Percentiles rank a stretch among this genome's conserved stretches.
Evolutionary conservation across 495 filamentous ascomycete genomes (phyloP).

Genomic region (Hyaloscypha finlandica): DNA sequence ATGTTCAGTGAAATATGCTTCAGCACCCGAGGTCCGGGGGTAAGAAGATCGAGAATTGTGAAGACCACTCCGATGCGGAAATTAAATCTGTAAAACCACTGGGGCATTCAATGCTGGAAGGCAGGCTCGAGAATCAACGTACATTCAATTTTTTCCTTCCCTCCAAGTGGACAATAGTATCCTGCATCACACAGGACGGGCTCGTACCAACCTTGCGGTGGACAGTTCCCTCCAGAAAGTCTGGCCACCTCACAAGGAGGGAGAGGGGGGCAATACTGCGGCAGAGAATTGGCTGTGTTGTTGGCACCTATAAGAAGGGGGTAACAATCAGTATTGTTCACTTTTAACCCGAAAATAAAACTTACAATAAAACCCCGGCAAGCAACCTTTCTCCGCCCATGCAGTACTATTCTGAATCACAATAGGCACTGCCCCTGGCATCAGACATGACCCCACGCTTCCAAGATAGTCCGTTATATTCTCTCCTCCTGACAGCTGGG

Average conservation of each 20-base stretch:
- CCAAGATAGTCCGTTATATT: not conserved
- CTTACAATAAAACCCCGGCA: conserved; percentile 25
- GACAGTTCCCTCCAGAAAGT: conserved; percentile 36
- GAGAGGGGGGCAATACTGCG: conserved; percentile 48
- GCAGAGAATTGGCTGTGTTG: conserved; percentile 46
- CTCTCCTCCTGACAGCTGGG: not conserved
- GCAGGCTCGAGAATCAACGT: not conserved
- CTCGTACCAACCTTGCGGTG: conserved; percentile 40
- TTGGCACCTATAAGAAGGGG: conserved; percentile 38
- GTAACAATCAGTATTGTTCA: conserved; percentile 21
- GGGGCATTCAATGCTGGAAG: not conserved
- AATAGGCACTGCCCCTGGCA: not conserved
- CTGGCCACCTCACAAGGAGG: conserved; percentile 40
- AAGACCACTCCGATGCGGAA: no score
- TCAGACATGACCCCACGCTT: not conserved
- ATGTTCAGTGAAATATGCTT: not conserved
- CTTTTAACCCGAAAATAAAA: not conserved
- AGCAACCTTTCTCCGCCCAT: conserved; percentile 7
- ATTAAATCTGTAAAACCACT: no score
- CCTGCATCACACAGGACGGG: conserved; percentile 47
- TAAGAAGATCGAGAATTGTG: no score
- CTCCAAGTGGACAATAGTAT: conserved; percentile 45
- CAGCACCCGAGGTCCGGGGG: no score
- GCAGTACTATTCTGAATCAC: not conserved
- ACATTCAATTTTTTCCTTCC: conserved; percentile 39